Evolutionary conservation across 2,329 filamentous ascomycete genomes (phyloP).

Genomic region (Rhinocladiella mackenziei): DNA sequence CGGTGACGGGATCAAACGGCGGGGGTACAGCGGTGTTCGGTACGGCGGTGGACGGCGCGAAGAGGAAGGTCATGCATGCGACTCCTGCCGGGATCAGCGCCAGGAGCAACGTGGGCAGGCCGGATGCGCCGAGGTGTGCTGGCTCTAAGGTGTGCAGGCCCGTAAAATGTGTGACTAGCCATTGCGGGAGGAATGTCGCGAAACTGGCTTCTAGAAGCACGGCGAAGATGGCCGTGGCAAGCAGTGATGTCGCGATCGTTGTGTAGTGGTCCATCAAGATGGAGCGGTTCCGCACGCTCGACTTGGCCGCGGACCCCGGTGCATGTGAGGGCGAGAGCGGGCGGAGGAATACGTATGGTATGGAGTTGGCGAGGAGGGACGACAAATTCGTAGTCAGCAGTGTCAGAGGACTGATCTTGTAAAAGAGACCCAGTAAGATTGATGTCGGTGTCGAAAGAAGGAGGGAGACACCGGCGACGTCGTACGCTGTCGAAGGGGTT

Average conservation of each 20-base stretch:
- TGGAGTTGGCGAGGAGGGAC: slow-evolving; percentile 63
- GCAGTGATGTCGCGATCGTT: slow-evolving; percentile 60
- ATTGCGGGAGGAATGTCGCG: slow-evolving; percentile 64
- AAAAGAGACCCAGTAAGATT: slow-evolving; percentile 74
- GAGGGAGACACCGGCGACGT: slow-evolving; percentile 61
- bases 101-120: slow-evolving; percentile 42
- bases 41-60: slow-evolving; percentile 54
- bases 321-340: slow-evolving; percentile 62
- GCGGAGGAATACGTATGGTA: slow-evolving; percentile 73
- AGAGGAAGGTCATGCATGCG: slow-evolving; percentile 72
- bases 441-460: slow-evolving; percentile 72
- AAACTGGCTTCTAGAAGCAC: slow-evolving; percentile 67
- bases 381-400: slow-evolving; percentile 61
- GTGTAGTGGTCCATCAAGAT: slow-evolving; percentile 62
- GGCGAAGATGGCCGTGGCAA: slow-evolving; percentile 70
- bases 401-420: slow-evolving; percentile 61
- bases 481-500: slow-evolving; percentile 49
- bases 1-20: slow-evolving; percentile 61
- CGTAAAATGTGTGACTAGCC: slow-evolving; percentile 72
- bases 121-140: slow-evolving; percentile 61
- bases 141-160: slow-evolving; percentile 64
- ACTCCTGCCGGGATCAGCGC: slow-evolving; percentile 65
- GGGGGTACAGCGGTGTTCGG: slow-evolving; percentile 32
- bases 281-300: slow-evolving; percentile 55
- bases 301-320: slow-evolving; percentile 41